phyloP scores from a whole-genome alignment of 1,139 yeast genomes.

The Hemisphaericaspora xylofermentans region DNA sequence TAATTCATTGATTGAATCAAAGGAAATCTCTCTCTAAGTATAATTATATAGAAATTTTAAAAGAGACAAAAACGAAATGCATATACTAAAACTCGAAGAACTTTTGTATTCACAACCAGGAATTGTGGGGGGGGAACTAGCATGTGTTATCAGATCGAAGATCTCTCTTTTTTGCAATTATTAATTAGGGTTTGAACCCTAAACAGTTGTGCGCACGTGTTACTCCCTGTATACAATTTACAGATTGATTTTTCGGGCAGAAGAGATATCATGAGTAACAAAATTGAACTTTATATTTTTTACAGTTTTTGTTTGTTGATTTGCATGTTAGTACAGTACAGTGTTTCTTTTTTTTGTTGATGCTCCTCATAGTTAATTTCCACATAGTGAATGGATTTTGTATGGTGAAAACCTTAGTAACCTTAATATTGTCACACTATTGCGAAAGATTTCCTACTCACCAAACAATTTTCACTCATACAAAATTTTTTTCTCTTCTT shows the following conservation, averaged over 20 bases:
- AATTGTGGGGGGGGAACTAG: background rate
- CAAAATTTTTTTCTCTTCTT: constrained; percentile 5
- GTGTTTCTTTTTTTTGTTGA: background rate
- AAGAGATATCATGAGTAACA: no score
- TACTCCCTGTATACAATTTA: background rate
- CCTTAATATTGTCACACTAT: no score
- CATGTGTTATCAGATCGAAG: background rate
- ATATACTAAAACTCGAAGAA: no score
- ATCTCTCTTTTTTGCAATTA: background rate
- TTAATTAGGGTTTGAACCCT: constrained; percentile 5
- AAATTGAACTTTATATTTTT: no score
- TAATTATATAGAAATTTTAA: background rate
- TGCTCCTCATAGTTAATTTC: background rate
- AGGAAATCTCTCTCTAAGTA: constrained; percentile 3
- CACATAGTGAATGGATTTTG: background rate
- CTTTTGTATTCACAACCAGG: no score
- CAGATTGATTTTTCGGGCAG: background rate
- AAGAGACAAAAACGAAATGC: background rate
- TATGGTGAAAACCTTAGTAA: no score
- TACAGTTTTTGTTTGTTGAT: background rate
- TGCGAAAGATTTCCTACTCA: background rate
- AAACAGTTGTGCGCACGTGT: background rate
- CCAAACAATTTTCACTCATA: constrained; percentile 4
- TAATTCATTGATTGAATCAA: constrained; percentile 27
- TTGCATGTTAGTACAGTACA: background rate